Base-by-base conservation (phyloP, 2,329 filamentous ascomycete species). In the Clonostachys rosea region DNA sequence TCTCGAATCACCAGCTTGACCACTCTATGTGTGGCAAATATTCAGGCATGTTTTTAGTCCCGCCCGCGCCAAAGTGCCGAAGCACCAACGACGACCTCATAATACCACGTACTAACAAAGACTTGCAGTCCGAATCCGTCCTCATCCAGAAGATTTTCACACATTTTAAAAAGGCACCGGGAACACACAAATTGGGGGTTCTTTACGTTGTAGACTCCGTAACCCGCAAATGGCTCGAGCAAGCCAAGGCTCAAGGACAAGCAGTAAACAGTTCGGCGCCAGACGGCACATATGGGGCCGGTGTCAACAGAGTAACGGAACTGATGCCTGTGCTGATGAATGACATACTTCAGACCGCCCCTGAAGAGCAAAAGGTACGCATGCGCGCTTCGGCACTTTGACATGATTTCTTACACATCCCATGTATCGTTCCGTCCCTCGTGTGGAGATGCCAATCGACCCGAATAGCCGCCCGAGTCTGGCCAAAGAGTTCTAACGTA, bases 181-280 rank as follows among this genome's bases (percentile, higher is more conserved):
- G 84, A 66, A 95, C 91, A 66, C 92, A 99, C 81, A 99, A 99
- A 74, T 81, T 99, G 69, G 94, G 94, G 73, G 91, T 96, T 64
- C 86, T 99, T 74, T 99, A 99, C 85, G 91, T 97, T 74, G 89
- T 99, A 91, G 94, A 99, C 80, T 96, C 92, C 77, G 91, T 99
- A 81, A 92, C 91, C 69, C 90, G 94, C 72, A 92, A 95, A 76
- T 99, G 94, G 92, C 84, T 96, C 76, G 92, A 97, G 69, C 88
- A 91, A 71, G 92, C 94, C 62, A 94, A 91, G 72, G 81, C 85
- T 62, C 81, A 87, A 57, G 89, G 88, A 61, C 91, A 97, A 66
- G 72, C 86, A 63, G 82, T 91, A 69, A 88, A 87, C 71, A 84
- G 81, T 68, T 79, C 83, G 68, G 90, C 91, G 56, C 83, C 86